Conservation (phyloP, 2,329 filamentous ascomycete genomes). For the Annulohypoxylon truncatum region DNA sequence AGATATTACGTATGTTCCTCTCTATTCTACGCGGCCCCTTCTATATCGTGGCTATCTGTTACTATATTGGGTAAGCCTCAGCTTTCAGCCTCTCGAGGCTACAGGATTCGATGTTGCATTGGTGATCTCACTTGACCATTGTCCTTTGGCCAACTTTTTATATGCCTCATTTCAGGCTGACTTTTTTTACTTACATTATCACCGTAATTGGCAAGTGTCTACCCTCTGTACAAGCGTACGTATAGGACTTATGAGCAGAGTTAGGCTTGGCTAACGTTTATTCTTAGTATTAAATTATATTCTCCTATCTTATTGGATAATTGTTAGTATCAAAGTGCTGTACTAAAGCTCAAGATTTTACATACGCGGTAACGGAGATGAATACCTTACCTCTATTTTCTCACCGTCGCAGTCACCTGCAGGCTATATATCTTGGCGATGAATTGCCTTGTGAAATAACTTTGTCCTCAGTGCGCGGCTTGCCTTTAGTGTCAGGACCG, state of each 20-base stretch:
- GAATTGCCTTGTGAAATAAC: background rate
- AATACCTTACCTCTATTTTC: background rate
- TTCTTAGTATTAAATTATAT: too few species aligned
- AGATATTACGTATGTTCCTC: background rate
- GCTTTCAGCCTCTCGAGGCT: background rate
- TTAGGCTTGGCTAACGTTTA: background rate
- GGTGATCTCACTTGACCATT: background rate
- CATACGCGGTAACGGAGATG: background rate
- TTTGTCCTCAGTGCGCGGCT: background rate
- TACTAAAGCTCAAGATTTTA: too few species aligned
- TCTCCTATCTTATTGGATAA: too few species aligned
- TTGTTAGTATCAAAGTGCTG: too few species aligned
- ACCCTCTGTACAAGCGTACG: background rate
- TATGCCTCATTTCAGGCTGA: background rate
- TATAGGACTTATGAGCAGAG: background rate
- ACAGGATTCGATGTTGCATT: background rate
- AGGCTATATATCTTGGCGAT: background rate
- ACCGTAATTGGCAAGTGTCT: background rate
- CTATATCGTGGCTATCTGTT: background rate
- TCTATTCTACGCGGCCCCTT: background rate
- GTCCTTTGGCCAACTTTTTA: background rate
- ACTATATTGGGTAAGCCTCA: background rate
- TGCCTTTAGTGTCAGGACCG: too few species aligned
- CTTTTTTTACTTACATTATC: background rate
- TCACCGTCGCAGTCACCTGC: background rate